Percentiles rank a stretch among this genome's conserved stretches.
Conservation (phyloP, 768 basidiomycete genomes). For the Boletellus ananas region DNA sequence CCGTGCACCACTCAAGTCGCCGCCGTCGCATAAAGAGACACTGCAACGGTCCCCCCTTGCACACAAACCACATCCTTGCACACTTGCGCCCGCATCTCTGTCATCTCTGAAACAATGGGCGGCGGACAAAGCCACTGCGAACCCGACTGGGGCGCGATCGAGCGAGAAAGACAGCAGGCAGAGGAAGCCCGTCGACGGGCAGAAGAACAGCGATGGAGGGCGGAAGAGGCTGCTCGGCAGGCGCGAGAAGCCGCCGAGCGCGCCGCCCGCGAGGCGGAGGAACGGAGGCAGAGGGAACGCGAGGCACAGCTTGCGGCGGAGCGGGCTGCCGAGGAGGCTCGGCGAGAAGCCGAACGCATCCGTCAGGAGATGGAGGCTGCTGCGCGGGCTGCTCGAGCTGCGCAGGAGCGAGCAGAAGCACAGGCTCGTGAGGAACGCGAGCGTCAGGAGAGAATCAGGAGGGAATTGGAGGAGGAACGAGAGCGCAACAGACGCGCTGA, state of each 20-base stretch:
- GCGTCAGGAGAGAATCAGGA: slow-evolving; percentile 14
- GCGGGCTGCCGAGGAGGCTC: slow-evolving; percentile 22
- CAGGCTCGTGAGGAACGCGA: slow-evolving; percentile 23
- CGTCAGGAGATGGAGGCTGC: slow-evolving; percentile 22
- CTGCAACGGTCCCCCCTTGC: neutral
- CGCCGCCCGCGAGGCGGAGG: slow-evolving; percentile 21
- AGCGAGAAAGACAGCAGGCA: slow-evolving; percentile 11
- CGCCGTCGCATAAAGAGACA: neutral
- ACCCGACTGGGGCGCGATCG: slow-evolving; percentile 24
- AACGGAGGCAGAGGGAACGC: slow-evolving; percentile 10
- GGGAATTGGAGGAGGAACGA: slow-evolving; percentile 22
- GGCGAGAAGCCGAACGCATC: slow-evolving; percentile 22
- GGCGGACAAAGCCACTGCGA: slow-evolving; percentile 20
- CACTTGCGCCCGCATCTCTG: neutral
- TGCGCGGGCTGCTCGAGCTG: slow-evolving; percentile 18
- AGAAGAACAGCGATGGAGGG: slow-evolving; percentile 16
- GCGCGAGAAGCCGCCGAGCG: slow-evolving; percentile 23
- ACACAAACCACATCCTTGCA: neutral
- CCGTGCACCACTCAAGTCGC: neutral
- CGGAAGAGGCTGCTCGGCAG: slow-evolving; percentile 18
- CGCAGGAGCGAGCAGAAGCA: slow-evolving; percentile 23
- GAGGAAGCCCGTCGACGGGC: slow-evolving; percentile 22
- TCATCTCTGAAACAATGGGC: slow-evolving; percentile 16
- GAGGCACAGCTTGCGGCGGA: slow-evolving; percentile 20
- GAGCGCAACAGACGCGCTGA: slow-evolving; percentile 13